These are phyloP conservation scores for Vitis amurensis DNA, from an alignment of 164 flowering plant genomes.

Conservation along the genomic window DNA sequence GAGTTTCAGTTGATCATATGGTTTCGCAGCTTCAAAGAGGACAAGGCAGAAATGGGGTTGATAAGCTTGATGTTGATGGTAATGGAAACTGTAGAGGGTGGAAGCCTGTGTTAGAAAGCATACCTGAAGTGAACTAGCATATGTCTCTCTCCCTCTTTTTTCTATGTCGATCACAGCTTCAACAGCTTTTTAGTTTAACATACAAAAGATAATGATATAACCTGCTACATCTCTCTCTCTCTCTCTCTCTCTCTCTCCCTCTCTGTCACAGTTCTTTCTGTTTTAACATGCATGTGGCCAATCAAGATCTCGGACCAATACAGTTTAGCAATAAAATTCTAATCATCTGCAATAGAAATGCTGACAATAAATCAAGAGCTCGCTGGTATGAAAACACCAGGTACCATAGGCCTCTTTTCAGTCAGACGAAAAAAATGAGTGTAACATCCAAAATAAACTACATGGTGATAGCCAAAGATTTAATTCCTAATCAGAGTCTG, in stretches of 20 bases:
- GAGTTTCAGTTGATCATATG: slow-evolving; percentile 37
- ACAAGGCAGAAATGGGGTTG: slow-evolving; percentile 2
- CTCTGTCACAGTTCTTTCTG: not conserved
- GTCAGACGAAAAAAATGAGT: too few relatives aligned
- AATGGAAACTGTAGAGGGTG: slow-evolving; percentile 26
- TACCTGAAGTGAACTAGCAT: slow-evolving; percentile 48
- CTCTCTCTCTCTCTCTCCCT: not conserved
- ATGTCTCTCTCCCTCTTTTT: not conserved
- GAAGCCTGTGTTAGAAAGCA: slow-evolving; percentile 51
- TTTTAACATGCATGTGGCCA: too few relatives aligned
- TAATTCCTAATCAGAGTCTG: too few relatives aligned
- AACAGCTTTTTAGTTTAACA: not conserved
- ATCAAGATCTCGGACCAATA: not conserved
- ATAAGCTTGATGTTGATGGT: slow-evolving; percentile 8
- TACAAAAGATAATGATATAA: not conserved
- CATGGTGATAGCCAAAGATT: too few relatives aligned
- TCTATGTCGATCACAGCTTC: too few relatives aligned
- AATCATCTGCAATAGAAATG: not conserved
- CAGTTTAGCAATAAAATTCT: not conserved
- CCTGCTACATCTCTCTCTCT: not conserved
- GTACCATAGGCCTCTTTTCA: too few relatives aligned
- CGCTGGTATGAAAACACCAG: too few relatives aligned
- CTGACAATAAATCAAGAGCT: not conserved
- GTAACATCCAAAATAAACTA: too few relatives aligned
- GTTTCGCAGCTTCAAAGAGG: slow-evolving; percentile 23